phyloP scores from a whole-genome alignment of 208 protist species.

The Wallacemonas sp. region DNA sequence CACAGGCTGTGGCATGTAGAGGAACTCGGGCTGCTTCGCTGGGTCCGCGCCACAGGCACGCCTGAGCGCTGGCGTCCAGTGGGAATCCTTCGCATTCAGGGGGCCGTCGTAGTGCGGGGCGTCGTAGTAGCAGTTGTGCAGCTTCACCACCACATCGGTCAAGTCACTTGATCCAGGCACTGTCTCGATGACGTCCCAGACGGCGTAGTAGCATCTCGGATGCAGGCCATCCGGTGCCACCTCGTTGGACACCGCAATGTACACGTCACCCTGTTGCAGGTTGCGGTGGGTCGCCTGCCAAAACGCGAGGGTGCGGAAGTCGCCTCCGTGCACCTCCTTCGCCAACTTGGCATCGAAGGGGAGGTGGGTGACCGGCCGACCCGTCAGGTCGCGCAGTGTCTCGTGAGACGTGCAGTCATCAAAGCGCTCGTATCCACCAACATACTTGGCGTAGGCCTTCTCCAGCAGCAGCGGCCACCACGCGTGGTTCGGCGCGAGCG shows the following conservation, averaged over 20 bases:
- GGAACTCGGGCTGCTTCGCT: conserved; percentile 37
- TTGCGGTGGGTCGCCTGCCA: conserved; percentile 66
- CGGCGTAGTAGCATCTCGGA: conserved; percentile 75
- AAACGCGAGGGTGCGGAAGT: conserved; percentile 60
- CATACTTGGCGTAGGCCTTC: conserved; percentile 72
- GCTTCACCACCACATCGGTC: conserved; percentile 65
- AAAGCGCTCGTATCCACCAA: conserved; percentile 42
- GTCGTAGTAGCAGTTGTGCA: conserved; percentile 71
- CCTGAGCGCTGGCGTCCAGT: conserved; percentile 65
- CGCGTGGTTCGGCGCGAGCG: conserved; percentile 42
- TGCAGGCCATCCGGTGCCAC: conserved; percentile 66
- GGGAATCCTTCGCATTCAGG: conserved; percentile 44
- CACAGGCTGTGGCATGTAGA: conserved; percentile 72
- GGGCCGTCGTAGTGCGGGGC: conserved; percentile 64
- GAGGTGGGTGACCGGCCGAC: conserved; percentile 40
- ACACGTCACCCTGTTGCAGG: conserved; percentile 63
- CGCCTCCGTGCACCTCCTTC: conserved; percentile 52
- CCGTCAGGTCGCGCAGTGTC: conserved; percentile 52
- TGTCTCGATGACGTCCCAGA: conserved; percentile 73
- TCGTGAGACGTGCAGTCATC: conserved; percentile 44
- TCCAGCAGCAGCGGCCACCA: conserved; percentile 55
- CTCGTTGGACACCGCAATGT: conserved; percentile 68
- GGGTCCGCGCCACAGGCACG: conserved; percentile 56
- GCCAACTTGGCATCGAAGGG: conserved; percentile 36
- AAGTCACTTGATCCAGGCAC: conserved; percentile 40